Conservation (phyloP, 371 early-diverging fungal genomes). For the Cokeromyces recurvatus region DNA sequence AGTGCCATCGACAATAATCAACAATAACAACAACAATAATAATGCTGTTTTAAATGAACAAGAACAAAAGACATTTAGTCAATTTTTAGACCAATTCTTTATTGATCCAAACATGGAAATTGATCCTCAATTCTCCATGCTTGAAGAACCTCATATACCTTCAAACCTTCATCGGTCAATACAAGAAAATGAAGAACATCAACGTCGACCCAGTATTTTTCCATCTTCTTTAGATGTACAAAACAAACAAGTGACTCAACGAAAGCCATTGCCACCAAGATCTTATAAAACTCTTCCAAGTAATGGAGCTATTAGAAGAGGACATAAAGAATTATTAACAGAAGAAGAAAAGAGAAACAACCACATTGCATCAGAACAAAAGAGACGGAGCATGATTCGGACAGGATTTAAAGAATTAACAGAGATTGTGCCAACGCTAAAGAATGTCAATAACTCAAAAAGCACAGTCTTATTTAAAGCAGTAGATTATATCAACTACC, state of each 20-base stretch:
- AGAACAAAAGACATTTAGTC: slow-evolving; percentile 37
- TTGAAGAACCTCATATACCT: too few species aligned
- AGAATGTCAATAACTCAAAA: slow-evolving; percentile 46
- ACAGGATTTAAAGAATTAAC: slow-evolving; percentile 76
- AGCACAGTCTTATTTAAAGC: slow-evolving; percentile 51
- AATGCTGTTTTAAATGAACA: slow-evolving; percentile 33
- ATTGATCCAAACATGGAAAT: slow-evolving; percentile 34
- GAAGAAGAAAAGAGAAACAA: slow-evolving; percentile 83
- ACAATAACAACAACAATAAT: slow-evolving; percentile 2
- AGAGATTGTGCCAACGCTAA: slow-evolving; percentile 73
- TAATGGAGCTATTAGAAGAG: slow-evolving; percentile 21
- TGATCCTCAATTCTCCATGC: slow-evolving; percentile 15
- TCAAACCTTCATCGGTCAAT: slow-evolving; percentile 8
- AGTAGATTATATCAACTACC: slow-evolving; percentile 40
- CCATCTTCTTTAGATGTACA: slow-evolving; percentile 35
- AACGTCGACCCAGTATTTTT: slow-evolving; percentile 27
- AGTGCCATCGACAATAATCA: neutral
- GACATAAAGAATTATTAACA: slow-evolving; percentile 66
- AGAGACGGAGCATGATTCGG: slow-evolving; percentile 80
- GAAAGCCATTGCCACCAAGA: neutral
- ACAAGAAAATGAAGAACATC: slow-evolving; percentile 16
- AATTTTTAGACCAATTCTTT: slow-evolving; percentile 42
- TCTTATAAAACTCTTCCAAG: neutral
- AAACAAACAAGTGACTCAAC: slow-evolving; percentile 17
- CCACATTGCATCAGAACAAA: slow-evolving; percentile 86